phyloP scores from a whole-genome alignment of 2,329 filamentous ascomycete genomes.

The Hymenoscyphus salicellus region DNA sequence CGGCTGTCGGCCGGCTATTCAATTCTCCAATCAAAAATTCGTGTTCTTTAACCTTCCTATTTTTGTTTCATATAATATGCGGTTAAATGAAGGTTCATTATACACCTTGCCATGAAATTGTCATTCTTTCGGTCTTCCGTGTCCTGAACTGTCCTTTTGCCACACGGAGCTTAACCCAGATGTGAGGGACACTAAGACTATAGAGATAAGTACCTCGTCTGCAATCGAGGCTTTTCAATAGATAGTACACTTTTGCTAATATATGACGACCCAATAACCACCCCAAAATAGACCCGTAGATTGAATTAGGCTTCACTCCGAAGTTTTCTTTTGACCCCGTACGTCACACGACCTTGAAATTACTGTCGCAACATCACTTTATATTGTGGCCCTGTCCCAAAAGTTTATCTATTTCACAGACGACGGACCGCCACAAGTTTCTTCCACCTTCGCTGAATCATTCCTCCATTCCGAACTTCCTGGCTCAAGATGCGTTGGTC shows the following conservation, averaged over 20 bases:
- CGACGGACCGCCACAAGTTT: background rate
- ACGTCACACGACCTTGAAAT: background rate
- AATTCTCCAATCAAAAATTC: background rate
- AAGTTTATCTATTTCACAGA: background rate
- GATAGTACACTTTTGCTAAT: slow-evolving; percentile 7
- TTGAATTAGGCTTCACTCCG: slow-evolving; percentile 2
- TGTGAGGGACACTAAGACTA: background rate
- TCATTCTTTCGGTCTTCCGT: background rate
- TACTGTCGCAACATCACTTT: background rate
- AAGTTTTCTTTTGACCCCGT: background rate
- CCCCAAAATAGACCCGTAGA: background rate
- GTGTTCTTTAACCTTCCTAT: slow-evolving; percentile 1
- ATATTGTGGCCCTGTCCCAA: slow-evolving; percentile 6
- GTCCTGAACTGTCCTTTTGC: background rate
- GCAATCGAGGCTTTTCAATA: slow-evolving; percentile 2
- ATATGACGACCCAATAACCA: slow-evolving; percentile 2
- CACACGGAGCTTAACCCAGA: background rate
- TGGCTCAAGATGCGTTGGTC: slow-evolving; percentile 19
- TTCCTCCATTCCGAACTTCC: background rate
- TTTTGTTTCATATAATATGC: slow-evolving; percentile 3
- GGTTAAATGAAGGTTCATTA: background rate
- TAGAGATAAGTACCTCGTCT: slow-evolving; percentile 4
- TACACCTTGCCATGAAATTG: background rate
- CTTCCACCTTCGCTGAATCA: background rate
- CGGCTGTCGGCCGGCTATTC: slow-evolving; percentile 9